These are phyloP conservation scores for Zoysia japonica DNA, from an alignment of 176 grass and related monocot species.

Conservation along the genomic window DNA sequence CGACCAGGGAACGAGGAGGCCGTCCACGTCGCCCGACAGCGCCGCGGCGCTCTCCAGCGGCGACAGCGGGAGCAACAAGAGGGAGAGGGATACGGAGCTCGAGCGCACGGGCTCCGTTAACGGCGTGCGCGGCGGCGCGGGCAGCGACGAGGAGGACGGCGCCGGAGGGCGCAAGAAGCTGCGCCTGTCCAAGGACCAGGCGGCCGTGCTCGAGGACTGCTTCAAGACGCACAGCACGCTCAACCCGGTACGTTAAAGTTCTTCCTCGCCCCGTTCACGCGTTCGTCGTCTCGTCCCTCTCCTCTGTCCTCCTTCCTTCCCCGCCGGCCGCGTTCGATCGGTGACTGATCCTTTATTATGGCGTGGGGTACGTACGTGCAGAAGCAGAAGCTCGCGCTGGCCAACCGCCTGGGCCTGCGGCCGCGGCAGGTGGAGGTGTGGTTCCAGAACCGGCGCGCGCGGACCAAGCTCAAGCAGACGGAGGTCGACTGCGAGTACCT, in stretches of 20 bases:
- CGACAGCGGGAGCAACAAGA: constrained; percentile 33
- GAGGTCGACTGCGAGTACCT: constrained; percentile 98
- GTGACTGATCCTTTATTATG: background rate
- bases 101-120: constrained; percentile 50
- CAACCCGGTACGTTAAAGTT: constrained; percentile 57
- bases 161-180: constrained; percentile 82
- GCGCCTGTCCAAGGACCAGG: constrained; percentile 83
- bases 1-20: constrained; percentile 19
- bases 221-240: constrained; percentile 99
- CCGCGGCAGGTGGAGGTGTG: constrained; percentile 96
- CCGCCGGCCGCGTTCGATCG: too few species aligned
- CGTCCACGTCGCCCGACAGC: constrained; percentile 78
- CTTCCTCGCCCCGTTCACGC: rapidly evolving
- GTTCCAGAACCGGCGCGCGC: constrained; percentile 88
- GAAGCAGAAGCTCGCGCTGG: constrained; percentile 85
- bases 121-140: constrained; percentile 25
- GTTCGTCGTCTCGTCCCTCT: background rate
- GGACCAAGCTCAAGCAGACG: constrained; percentile 98
- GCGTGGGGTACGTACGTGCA: background rate
- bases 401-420: constrained; percentile 63
- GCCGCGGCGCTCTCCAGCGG: constrained; percentile 56
- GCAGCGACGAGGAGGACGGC: constrained; percentile 76
- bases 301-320: too few species aligned
- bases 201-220: constrained; percentile 88
- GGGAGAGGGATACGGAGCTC: constrained; percentile 42